phyloP scores from a whole-genome alignment of 495 filamentous ascomycete genomes.

The Ramalina peruviana region DNA sequence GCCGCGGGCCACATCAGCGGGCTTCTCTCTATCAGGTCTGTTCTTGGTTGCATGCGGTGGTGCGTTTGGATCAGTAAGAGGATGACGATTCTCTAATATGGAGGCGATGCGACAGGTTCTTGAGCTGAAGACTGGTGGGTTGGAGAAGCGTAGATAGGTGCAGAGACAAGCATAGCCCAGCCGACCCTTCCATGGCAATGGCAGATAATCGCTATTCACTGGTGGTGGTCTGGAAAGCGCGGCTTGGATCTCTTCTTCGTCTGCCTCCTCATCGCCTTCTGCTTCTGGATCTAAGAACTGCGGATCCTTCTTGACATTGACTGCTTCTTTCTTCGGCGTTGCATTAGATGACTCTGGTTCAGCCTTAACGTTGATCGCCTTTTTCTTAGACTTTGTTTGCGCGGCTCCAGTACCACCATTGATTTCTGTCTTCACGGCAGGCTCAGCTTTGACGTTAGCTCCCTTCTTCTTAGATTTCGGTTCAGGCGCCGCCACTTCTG shows the following conservation, averaged over 20 bases:
- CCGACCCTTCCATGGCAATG: conserved; percentile 84
- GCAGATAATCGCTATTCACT: conserved; percentile 75
- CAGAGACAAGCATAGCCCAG: conserved; percentile 87
- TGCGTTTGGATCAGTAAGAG: conserved; percentile 56
- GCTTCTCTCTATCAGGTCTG: conserved; percentile 56
- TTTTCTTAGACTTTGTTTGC: conserved; percentile 17
- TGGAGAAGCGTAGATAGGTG: conserved; percentile 79
- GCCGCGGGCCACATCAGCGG: conserved; percentile 47
- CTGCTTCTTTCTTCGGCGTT: conserved; percentile 2
- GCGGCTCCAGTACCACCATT: conserved; percentile 16
- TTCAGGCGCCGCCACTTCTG: neutral
- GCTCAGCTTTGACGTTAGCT: neutral
- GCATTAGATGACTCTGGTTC: conserved; percentile 3
- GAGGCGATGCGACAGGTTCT: conserved; percentile 84
- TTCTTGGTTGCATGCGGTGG: conserved; percentile 74
- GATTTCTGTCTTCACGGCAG: conserved; percentile 18
- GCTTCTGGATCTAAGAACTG: conserved; percentile 20
- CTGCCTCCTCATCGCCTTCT: conserved; percentile 27
- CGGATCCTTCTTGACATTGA: conserved; percentile 20
- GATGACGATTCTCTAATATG: conserved; percentile 78
- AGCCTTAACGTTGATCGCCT: neutral
- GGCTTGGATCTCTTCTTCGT: conserved; percentile 28
- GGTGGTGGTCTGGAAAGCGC: conserved; percentile 52
- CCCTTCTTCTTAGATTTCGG: neutral
- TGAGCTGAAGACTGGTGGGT: conserved; percentile 79